Conservation (phyloP, 768 basidiomycete species). For the Multifurca ochricompacta region DNA sequence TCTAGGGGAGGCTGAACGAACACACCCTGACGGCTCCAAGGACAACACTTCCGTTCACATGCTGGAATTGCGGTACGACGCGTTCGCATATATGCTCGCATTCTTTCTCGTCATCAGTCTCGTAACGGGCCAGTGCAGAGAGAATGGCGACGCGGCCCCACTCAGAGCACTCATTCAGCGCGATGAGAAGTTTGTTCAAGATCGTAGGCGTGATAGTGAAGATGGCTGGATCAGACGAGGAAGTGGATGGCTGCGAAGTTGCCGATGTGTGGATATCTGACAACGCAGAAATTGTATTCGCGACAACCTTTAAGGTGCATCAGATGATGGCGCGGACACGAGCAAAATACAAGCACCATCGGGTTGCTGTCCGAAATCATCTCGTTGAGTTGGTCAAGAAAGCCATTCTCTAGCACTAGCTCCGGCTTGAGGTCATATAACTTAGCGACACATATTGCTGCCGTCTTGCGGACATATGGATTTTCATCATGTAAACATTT, state of each 20-base stretch:
- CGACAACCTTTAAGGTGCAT: slow-evolving; percentile 70
- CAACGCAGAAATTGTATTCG: slow-evolving; percentile 90
- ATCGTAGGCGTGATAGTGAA: slow-evolving; percentile 81
- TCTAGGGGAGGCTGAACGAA: background rate
- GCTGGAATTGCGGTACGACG: slow-evolving; percentile 97
- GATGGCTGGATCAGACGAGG: slow-evolving; percentile 52
- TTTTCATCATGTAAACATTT: slow-evolving; percentile 92
- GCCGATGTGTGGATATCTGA: slow-evolving; percentile 84
- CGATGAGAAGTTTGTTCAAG: slow-evolving; percentile 85
- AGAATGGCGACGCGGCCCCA: slow-evolving; percentile 97
- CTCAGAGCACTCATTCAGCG: slow-evolving; percentile 96
- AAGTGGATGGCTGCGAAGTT: slow-evolving; percentile 44
- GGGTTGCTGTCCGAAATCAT: slow-evolving; percentile 96
- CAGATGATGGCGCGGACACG: background rate
- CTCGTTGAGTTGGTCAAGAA: slow-evolving; percentile 79
- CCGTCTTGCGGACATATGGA: slow-evolving; percentile 97
- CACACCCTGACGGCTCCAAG: slow-evolving; percentile 90
- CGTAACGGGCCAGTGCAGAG: slow-evolving; percentile 78
- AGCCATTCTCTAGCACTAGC: slow-evolving; percentile 90
- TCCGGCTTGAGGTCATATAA: slow-evolving; percentile 96
- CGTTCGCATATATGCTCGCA: slow-evolving; percentile 98
- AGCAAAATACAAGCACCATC: slow-evolving; percentile 56
- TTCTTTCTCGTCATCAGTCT: slow-evolving; percentile 82
- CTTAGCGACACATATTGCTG: slow-evolving; percentile 94
- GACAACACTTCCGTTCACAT: slow-evolving; percentile 92